phyloP scores from a whole-genome alignment of 2,329 filamentous ascomycete species.

The Microascus cirrosus region DNA sequence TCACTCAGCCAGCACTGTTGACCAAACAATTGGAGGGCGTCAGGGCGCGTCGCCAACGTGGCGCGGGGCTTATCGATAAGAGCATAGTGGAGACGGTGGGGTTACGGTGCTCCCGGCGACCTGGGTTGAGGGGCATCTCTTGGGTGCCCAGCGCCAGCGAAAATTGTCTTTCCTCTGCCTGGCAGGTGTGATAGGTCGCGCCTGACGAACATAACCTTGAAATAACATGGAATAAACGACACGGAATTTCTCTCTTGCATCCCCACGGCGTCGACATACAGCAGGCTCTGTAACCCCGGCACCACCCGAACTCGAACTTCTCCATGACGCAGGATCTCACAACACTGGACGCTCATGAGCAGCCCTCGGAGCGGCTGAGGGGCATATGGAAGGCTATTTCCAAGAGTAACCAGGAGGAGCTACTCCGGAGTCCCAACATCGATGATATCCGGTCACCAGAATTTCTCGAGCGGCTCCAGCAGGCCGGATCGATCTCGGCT shows the following conservation, averaged over 20 bases:
- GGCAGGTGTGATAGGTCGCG: background rate
- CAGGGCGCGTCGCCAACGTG: background rate
- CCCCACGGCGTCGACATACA: background rate
- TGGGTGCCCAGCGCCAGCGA: background rate
- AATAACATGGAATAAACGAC: too few relatives aligned
- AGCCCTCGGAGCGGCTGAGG: slow-evolving; percentile 60
- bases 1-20: background rate
- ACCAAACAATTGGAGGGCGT: background rate
- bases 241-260: too few relatives aligned
- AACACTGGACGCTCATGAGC: slow-evolving; percentile 63
- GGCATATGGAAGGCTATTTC: slow-evolving; percentile 66
- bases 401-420: slow-evolving; percentile 39
- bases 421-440: slow-evolving; percentile 44
- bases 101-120: background rate
- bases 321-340: slow-evolving; percentile 16
- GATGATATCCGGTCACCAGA: slow-evolving; percentile 29
- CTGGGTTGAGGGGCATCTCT: background rate
- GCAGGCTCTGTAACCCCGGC: background rate
- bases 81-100: background rate
- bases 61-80: slow-evolving; percentile 3
- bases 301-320: background rate
- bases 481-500: slow-evolving; percentile 29
- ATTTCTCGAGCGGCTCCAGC: slow-evolving; percentile 30
- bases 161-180: background rate
- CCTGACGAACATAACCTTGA: background rate